Evolutionary conservation across 371 early-diverging fungal species (phyloP), one percentile per base, ranked within the genome.

Genomic region (Chytridium lagenaria): DNA sequence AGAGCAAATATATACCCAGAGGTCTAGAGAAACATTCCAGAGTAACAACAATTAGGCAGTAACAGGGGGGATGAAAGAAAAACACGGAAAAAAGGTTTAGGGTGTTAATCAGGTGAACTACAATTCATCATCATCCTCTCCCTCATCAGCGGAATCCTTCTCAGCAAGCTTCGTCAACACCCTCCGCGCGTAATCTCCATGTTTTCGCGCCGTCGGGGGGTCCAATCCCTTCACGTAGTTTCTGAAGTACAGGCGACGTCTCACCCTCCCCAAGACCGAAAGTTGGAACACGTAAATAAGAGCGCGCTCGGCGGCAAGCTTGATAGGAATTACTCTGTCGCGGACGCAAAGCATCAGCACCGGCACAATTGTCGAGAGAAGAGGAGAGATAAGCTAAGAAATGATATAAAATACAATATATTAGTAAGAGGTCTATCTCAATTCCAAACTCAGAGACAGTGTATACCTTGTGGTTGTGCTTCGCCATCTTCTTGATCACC

Each of bases 231-330:
- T 61, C 28, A 82, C 50, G 69, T 83, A 83, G 50, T 69, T 63
- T 65, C 71, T 36, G 44, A 80, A 55, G 5, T 76, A 71, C 5
- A 22, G 44, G 22, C 15, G 7, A n/a, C 2, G n/a, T 10, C 61
- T 64, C 7, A 28, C 61, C 26, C 34, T 34, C 15, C 59, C 59
- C 68, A 72, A 59, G 22, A 61, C 30, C 0, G 19, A 37, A 34
- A 86, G 51, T 50, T 90, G 85, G 50, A 95, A 75, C 22, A 87
- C 70, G 67, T 92, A 88, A 49, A 94, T 67, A 73, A 94, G 76
- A 1, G 92, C 87, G 3, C 92, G 85, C 80, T 95, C 95, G 0
- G 92, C 90, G 1, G 94, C 91, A 50, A 93, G 79, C 79, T 94
- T 95, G 72, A 95, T 86, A 0, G 94, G 90, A 36, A 92, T 88